Percentiles rank a stretch among this genome's conserved stretches.
These are phyloP conservation scores for Moesziomyces globuligerus DNA, from an alignment of 1,284 basidiomycete genomes.

Conservation along the genomic window DNA sequence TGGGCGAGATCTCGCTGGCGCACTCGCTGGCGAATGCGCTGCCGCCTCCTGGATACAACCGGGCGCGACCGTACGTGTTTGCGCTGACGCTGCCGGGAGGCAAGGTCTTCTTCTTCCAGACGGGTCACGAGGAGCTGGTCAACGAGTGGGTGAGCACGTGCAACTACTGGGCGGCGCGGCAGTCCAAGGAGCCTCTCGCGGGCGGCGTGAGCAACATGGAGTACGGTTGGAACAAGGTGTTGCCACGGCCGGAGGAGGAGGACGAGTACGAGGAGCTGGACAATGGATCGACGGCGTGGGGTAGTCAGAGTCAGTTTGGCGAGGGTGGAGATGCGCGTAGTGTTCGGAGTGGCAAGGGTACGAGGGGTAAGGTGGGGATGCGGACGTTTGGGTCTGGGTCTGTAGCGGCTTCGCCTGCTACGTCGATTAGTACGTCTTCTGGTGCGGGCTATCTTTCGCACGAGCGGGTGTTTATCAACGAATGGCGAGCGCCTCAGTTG, in stretches of 20 bases:
- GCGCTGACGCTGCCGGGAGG: slow-evolving; percentile 89
- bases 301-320: not conserved
- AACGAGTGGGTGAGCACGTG: slow-evolving; percentile 98
- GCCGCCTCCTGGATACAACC: slow-evolving; percentile 89
- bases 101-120: slow-evolving; percentile 94
- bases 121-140: slow-evolving; percentile 94
- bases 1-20: slow-evolving; percentile 82
- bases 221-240: slow-evolving; percentile 91
- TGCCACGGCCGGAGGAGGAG: slow-evolving; percentile 25
- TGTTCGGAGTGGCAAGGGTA: slow-evolving; percentile 32
- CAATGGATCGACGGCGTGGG: slow-evolving; percentile 42
- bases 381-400: slow-evolving; percentile 5
- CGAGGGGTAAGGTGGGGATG: not conserved
- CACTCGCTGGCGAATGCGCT: slow-evolving; percentile 88
- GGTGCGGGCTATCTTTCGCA: slow-evolving; percentile 21
- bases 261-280: slow-evolving; percentile 70
- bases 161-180: slow-evolving; percentile 97
- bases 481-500: slow-evolving; percentile 90
- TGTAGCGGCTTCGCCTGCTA: slow-evolving; percentile 1
- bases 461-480: slow-evolving; percentile 84
- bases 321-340: slow-evolving; percentile 29
- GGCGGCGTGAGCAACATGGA: slow-evolving; percentile 99
- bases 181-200: slow-evolving; percentile 88
- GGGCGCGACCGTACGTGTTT: slow-evolving; percentile 90
- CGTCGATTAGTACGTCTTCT: slow-evolving; percentile 11